phyloP scores from a whole-genome alignment of 306 rosid species.

The Begonia peltatifolia region DNA sequence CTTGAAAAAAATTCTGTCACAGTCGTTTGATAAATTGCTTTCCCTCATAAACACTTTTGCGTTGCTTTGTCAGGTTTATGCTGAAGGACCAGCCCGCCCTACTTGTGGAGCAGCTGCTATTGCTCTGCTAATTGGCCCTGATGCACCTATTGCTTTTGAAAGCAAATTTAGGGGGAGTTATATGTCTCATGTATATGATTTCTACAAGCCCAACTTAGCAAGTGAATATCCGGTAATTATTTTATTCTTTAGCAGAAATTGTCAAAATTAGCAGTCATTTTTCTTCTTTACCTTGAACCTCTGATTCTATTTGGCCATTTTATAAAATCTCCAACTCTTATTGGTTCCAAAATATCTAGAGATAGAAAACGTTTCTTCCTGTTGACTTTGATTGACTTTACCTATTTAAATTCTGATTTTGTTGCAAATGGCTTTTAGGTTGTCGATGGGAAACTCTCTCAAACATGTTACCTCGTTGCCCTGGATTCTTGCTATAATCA shows the following conservation, averaged over 20 bases:
- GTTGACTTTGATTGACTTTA: too few relatives aligned
- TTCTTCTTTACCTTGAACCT: too few relatives aligned
- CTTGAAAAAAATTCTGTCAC: too few relatives aligned
- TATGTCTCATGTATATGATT: slow-evolving; percentile 91
- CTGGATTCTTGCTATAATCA: slow-evolving; percentile 85
- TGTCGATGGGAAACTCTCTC: slow-evolving; percentile 97
- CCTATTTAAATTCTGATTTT: background rate
- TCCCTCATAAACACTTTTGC: background rate
- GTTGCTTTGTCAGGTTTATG: slow-evolving; percentile 66
- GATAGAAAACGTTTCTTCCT: too few relatives aligned
- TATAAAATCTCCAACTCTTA: too few relatives aligned
- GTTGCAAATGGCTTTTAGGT: slow-evolving; percentile 36
- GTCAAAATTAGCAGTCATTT: background rate
- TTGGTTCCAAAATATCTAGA: too few relatives aligned
- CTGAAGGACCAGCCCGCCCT: slow-evolving; percentile 99
- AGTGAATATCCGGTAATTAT: slow-evolving; percentile 93
- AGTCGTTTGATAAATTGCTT: too few relatives aligned
- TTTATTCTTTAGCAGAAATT: background rate
- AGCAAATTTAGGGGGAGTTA: slow-evolving; percentile 92
- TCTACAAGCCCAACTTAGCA: slow-evolving; percentile 95
- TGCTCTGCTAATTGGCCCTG: slow-evolving; percentile 87
- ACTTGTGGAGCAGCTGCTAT: slow-evolving; percentile 99
- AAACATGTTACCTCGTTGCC: slow-evolving; percentile 93
- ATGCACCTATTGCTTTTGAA: slow-evolving; percentile 89
- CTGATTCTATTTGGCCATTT: too few relatives aligned